Evolutionary conservation across 176 grass and related monocot species (phyloP), one percentile per base, ranked within the genome.

Genomic region (Secale cereale): DNA sequence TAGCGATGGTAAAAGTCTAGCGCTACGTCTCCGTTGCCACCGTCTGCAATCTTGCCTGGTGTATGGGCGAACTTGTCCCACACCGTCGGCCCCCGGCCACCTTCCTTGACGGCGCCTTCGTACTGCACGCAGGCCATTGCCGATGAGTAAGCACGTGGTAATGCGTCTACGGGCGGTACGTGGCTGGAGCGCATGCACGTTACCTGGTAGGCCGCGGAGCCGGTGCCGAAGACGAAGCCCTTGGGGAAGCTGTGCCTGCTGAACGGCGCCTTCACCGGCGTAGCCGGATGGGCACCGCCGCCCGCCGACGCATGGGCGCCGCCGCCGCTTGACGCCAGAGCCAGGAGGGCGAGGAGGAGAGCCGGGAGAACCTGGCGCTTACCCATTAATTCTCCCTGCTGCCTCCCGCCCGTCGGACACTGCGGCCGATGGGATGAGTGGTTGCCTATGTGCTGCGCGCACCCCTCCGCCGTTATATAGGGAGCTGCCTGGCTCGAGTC

Each of bases 51-150:
- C 43, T 69, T 82, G 19, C 66, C 65, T 85, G 89, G 75, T 56
- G 46, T 46, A 30, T 91, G 92, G 48, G 79, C 86, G 63, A 91
- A 91, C 29, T 87, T 91, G 73, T 91, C 89, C 92, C 92, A 94
- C 36, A 91, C 72, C 22, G 83, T 91, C 41, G 86, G 92, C 0
- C 86, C 86, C 23, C 70, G 76, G 14, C 92, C 92, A 19, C 83
- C 88, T 67, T 66, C 92, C 8, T 54, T 67, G 6, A 31, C 80
- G 17, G 83, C 92, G 33, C 92, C 92, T 78, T 94, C 92, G 56
- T 91, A 88, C 92, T 94, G 32, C 69, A 72, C 36, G 66, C 2
- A 14, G 12, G 67, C 72, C 72, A 52, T 13, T 19, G 9, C 45
- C 12, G 46, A 33, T 7, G 67, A 28, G 23, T 27, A n/a, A 9